phyloP scores from a whole-genome alignment of 768 basidiomycete genomes.

The Leccinum fibrillosum region DNA sequence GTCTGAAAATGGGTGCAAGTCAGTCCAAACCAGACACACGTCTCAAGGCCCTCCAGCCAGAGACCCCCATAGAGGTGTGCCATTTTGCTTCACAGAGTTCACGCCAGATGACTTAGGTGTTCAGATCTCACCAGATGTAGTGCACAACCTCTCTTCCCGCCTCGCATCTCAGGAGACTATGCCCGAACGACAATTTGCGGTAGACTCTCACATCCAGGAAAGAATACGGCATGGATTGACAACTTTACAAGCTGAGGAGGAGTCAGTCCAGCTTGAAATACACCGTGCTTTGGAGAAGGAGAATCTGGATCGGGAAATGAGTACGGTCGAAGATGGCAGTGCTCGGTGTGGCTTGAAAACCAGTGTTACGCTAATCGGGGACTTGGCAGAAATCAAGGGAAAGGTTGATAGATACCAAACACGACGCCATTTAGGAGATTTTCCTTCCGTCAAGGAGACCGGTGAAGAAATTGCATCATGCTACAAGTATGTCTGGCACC shows the following conservation, averaged over 20 bases:
- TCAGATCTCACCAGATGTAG: constrained; percentile 82
- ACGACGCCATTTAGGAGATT: constrained; percentile 50
- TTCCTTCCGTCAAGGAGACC: constrained; percentile 53
- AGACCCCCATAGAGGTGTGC: constrained; percentile 53
- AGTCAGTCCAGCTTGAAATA: constrained; percentile 66
- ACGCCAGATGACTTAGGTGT: constrained; percentile 6
- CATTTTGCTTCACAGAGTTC: neutral
- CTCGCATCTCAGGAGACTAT: constrained; percentile 55
- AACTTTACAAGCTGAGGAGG: constrained; percentile 66
- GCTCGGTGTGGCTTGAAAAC: constrained; percentile 48
- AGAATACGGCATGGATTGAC: constrained; percentile 69
- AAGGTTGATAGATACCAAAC: constrained; percentile 72
- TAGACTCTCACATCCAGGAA: constrained; percentile 71
- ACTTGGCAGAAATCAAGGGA: constrained; percentile 68
- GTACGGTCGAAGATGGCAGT: constrained; percentile 43
- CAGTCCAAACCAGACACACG: constrained; percentile 60
- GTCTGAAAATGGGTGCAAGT: constrained; percentile 54
- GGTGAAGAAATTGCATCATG: constrained; percentile 67
- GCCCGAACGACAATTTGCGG: constrained; percentile 65
- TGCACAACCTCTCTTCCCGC: constrained; percentile 72
- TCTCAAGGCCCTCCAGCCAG: constrained; percentile 56
- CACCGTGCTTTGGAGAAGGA: constrained; percentile 81
- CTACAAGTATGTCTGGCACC: constrained; percentile 50
- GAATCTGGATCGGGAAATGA: constrained; percentile 75
- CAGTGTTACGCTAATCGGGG: constrained; percentile 63